These are phyloP conservation scores for Didymella keratinophila DNA, from an alignment of 2,329 filamentous ascomycete species.

Conservation along the genomic window DNA sequence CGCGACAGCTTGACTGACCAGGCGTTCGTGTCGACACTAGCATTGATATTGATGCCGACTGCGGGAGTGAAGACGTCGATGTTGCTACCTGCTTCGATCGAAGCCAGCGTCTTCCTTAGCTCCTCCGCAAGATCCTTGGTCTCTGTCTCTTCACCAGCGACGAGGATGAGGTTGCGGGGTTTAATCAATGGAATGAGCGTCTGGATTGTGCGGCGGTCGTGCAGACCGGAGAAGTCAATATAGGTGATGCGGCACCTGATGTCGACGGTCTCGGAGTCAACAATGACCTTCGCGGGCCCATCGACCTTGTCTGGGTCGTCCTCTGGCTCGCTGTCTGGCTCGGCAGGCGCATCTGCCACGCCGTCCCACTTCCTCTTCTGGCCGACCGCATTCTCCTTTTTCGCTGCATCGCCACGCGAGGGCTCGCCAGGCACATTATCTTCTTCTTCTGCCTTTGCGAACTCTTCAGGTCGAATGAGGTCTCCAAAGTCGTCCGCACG, in stretches of 20 bases:
- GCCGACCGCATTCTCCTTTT: conserved; percentile 66
- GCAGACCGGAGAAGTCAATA: conserved; percentile 89
- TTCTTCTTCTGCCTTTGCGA: conserved; percentile 88
- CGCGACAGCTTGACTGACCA: conserved; percentile 94
- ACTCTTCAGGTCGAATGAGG: conserved; percentile 91
- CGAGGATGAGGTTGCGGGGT: conserved; percentile 92
- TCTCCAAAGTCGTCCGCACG: conserved; percentile 93
- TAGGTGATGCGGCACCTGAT: conserved; percentile 81
- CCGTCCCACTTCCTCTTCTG: conserved; percentile 97
- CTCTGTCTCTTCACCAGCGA: conserved; percentile 80
- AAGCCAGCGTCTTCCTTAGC: conserved; percentile 71
- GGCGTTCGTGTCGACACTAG: conserved; percentile 95
- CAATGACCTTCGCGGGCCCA: conserved; percentile 79
- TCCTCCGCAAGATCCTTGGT: conserved; percentile 77
- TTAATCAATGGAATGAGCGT: conserved; percentile 95
- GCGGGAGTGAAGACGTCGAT: conserved; percentile 81
- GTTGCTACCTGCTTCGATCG: conserved; percentile 53
- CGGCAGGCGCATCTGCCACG: conserved; percentile 51
- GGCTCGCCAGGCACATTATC: conserved; percentile 76
- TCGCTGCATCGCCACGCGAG: conserved; percentile 61
- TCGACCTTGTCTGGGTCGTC: conserved; percentile 62
- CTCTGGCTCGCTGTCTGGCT: conserved; percentile 58
- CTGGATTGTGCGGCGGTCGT: conserved; percentile 91
- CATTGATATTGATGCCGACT: conserved; percentile 78
- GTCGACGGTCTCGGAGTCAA: conserved; percentile 68